Conservation (phyloP, 768 basidiomycete genomes). For the Serendipita sp. region DNA sequence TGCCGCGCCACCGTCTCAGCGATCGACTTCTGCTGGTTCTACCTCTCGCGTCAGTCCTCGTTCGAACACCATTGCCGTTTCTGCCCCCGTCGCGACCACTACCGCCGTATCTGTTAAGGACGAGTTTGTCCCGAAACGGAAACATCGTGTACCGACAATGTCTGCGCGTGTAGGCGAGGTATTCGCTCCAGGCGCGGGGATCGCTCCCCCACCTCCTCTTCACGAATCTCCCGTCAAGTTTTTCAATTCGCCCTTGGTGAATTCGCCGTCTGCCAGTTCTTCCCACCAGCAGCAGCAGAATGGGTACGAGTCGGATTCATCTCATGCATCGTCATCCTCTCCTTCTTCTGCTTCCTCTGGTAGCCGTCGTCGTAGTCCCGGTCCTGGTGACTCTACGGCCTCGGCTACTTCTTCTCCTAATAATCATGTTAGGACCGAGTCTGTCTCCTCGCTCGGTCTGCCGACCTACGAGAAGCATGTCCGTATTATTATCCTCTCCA, state of each 20-base stretch:
- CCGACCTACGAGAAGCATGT: conserved; percentile 5
- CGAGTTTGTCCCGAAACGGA: neutral
- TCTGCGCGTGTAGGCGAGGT: neutral
- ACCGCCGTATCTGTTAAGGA: too few relatives aligned
- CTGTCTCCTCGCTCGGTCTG: neutral
- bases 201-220: neutral
- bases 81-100: too few relatives aligned
- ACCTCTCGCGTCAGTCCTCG: neutral
- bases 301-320: neutral
- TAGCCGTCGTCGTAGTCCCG: neutral
- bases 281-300: neutral
- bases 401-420: neutral
- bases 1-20: neutral
- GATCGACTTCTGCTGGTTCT: neutral
- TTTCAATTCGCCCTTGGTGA: neutral
- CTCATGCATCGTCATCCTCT: neutral
- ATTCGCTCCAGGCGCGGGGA: neutral
- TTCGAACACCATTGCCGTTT: neutral
- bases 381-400: neutral
- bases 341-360: neutral
- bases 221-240: neutral
- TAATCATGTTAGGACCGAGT: neutral
- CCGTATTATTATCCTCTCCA: neutral
- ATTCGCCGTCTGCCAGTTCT: neutral
- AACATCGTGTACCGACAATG: neutral